Conservation (phyloP, 202 grass and related monocot species). For the Saccharum hybrid region DNA sequence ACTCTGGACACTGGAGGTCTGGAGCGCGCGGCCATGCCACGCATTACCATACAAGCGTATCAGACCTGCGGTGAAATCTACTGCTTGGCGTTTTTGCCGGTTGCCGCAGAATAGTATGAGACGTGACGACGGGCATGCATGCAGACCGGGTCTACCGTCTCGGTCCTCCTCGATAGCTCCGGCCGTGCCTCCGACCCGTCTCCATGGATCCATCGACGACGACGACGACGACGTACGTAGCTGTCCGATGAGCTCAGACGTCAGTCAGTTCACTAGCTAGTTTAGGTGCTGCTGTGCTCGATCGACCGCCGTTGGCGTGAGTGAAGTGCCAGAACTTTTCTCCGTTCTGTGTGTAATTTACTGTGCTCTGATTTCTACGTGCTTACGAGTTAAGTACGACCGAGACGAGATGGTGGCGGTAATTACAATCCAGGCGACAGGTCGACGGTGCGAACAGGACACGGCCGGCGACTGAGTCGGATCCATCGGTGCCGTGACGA, state of each 20-base stretch:
- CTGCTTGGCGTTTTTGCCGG: not conserved
- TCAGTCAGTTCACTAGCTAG: not conserved
- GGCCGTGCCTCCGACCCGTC: not conserved
- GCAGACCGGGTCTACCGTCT: slow-evolving; percentile 19
- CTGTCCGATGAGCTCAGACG: slow-evolving; percentile 3
- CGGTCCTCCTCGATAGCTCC: not conserved
- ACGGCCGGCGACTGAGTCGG: not conserved
- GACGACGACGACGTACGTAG: too few species aligned
- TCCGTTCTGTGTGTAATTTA: too few species aligned
- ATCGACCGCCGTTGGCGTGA: slow-evolving; percentile 9
- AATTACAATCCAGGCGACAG: slow-evolving; percentile 1
- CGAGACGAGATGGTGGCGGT: not conserved
- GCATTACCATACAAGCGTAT: not conserved
- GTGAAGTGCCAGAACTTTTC: not conserved
- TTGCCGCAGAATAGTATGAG: not conserved
- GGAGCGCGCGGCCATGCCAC: not conserved
- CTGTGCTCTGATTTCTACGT: not conserved
- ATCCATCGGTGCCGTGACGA: slow-evolving; percentile 17
- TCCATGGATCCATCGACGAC: too few species aligned
- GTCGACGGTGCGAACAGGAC: not conserved
- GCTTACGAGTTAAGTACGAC: too few species aligned
- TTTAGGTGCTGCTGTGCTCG: not conserved
- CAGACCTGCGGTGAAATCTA: not conserved
- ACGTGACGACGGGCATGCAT: not conserved
- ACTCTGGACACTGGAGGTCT: not conserved